Conservation (phyloP, 495 filamentous ascomycete genomes). For the Symbiotaphrina buchneri region DNA sequence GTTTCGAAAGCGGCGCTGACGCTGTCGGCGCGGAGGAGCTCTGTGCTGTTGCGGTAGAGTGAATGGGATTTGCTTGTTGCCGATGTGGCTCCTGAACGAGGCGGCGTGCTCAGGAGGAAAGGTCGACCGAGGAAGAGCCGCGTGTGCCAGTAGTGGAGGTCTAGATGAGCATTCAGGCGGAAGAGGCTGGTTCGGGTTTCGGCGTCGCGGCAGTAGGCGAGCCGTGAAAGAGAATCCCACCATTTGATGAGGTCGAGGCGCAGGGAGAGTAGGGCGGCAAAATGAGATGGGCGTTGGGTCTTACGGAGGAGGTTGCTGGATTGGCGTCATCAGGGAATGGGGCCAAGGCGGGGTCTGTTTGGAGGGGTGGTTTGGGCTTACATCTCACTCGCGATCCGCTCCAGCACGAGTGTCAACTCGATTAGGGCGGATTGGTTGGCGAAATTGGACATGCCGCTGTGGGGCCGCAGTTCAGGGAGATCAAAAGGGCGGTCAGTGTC, state of each 20-base stretch:
- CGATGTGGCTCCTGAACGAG: not conserved
- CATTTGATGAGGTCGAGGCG: constrained; percentile 21
- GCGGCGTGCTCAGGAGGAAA: constrained; percentile 20
- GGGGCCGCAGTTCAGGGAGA: constrained; percentile 12
- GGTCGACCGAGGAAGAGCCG: constrained; percentile 24
- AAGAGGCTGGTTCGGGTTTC: constrained; percentile 18
- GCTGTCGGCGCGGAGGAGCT: constrained; percentile 20
- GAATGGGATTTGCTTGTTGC: not conserved
- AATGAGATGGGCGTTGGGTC: constrained; percentile 21
- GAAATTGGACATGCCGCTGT: constrained; percentile 12
- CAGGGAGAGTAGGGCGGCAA: constrained; percentile 19
- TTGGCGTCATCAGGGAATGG: too few relatives aligned
- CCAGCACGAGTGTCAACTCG: constrained; percentile 21
- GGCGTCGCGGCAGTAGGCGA: constrained; percentile 18
- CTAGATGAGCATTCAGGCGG: constrained; percentile 24
- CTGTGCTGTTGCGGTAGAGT: not conserved
- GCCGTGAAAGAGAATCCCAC: constrained; percentile 24
- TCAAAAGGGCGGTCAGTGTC: constrained; percentile 23
- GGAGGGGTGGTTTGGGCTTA: constrained; percentile 9
- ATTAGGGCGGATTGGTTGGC: constrained; percentile 24
- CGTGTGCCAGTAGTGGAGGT: constrained; percentile 24
- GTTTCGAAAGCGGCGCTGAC: constrained; percentile 26
- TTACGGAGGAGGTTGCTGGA: constrained; percentile 18
- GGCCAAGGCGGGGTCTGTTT: too few relatives aligned
- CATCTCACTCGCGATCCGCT: constrained; percentile 22